Percentiles rank a stretch among this genome's conserved stretches.
phyloP scores from a whole-genome alignment of 1,284 basidiomycete genomes.

The Cutaneotrichosporon spelunceum region DNA sequence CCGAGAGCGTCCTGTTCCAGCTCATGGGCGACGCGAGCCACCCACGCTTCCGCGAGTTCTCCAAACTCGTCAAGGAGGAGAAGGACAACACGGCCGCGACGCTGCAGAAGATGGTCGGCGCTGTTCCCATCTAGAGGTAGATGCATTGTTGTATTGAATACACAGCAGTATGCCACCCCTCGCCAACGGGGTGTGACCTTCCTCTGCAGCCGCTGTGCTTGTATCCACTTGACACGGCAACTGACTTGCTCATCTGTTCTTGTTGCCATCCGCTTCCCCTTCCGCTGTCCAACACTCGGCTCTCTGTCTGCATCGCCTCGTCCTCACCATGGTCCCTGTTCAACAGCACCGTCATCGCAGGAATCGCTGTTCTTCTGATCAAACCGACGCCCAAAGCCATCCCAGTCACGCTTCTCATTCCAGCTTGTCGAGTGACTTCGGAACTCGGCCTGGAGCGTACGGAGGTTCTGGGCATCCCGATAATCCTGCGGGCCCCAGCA shows the following conservation, averaged over 20 bases:
- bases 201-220: background rate
- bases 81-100: constrained; percentile 60
- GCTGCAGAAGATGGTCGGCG: constrained; percentile 8
- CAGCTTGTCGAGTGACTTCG: no score
- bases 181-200: background rate
- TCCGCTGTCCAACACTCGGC: background rate
- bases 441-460: no score
- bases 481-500: no score
- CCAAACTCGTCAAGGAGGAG: constrained; percentile 70
- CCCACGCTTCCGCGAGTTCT: constrained; percentile 70
- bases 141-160: constrained; percentile 3
- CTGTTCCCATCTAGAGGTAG: constrained; percentile 1
- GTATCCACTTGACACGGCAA: no score
- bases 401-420: background rate
- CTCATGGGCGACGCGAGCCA: constrained; percentile 62
- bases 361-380: background rate
- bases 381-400: background rate
- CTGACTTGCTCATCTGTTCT: no score
- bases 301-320: background rate
- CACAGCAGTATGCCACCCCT: background rate
- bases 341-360: background rate
- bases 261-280: background rate
- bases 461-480: no score
- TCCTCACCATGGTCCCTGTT: background rate
- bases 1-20: constrained; percentile 76